phyloP scores from a whole-genome alignment of 2,329 filamentous ascomycete species.

The Ascochyta fabae region DNA sequence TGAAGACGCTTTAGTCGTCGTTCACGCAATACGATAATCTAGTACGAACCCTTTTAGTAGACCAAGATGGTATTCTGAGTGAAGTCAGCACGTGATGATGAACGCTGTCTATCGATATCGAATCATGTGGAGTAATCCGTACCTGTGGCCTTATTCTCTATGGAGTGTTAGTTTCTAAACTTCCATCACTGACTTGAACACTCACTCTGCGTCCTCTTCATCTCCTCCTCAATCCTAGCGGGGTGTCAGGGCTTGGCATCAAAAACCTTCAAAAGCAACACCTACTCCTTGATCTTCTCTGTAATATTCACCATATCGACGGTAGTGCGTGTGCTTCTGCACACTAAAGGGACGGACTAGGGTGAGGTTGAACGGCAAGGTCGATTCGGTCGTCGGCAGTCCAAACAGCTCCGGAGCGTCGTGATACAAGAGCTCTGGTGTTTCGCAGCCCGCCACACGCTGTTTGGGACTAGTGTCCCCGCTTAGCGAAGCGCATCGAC shows the following conservation, averaged over 20 bases:
- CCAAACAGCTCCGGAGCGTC: slow-evolving; percentile 19
- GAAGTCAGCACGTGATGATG: slow-evolving; percentile 45
- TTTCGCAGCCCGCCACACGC: slow-evolving; percentile 28
- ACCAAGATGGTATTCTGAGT: slow-evolving; percentile 93
- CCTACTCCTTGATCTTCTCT: slow-evolving; percentile 99
- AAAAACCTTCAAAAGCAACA: slow-evolving; percentile 24
- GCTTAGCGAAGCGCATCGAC: slow-evolving; percentile 30
- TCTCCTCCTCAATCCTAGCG: slow-evolving; percentile 97
- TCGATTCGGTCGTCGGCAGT: not conserved
- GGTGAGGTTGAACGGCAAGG: slow-evolving; percentile 2
- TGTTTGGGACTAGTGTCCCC: slow-evolving; percentile 21
- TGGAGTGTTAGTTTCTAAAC: slow-evolving; percentile 43
- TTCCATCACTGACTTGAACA: not conserved
- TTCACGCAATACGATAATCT: no score
- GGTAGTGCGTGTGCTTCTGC: not conserved
- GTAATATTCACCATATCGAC: slow-evolving; percentile 95
- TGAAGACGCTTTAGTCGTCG: slow-evolving; percentile 50
- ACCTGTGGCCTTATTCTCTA: slow-evolving; percentile 99
- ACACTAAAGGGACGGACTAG: slow-evolving; percentile 11
- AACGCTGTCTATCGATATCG: not conserved
- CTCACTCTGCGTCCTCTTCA: slow-evolving; percentile 96
- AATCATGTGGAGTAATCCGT: slow-evolving; percentile 47
- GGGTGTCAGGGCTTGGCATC: slow-evolving; percentile 41
- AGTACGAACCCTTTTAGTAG: slow-evolving; percentile 82
- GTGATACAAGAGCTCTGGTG: slow-evolving; percentile 46